Percentiles rank a stretch among this genome's conserved stretches.
phyloP scores from a whole-genome alignment of 1,139 yeast genomes.

The Pichia cactophila region DNA sequence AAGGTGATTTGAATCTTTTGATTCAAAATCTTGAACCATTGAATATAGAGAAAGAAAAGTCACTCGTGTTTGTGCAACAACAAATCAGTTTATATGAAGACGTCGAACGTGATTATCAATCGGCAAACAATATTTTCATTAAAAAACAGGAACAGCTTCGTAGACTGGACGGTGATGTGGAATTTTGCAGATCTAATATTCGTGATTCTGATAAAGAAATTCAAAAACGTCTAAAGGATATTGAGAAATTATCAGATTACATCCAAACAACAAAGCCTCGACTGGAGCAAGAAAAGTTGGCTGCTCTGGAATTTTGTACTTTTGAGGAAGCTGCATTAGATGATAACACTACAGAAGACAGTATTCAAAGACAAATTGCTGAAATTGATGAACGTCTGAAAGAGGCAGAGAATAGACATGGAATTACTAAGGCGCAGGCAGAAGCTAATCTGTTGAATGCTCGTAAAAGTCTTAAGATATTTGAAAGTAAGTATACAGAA shows the following conservation, averaged over 20 bases:
- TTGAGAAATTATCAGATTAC: slow-evolving; percentile 26
- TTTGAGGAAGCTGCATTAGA: slow-evolving; percentile 28
- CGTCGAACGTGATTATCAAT: slow-evolving; percentile 7
- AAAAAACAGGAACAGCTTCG: slow-evolving; percentile 3
- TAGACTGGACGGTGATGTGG: slow-evolving; percentile 6
- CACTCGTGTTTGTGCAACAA: slow-evolving; percentile 1
- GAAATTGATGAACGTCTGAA: slow-evolving; percentile 23
- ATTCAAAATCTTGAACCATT: slow-evolving; percentile 10
- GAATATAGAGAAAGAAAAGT: slow-evolving; percentile 3
- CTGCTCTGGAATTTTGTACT: slow-evolving; percentile 33
- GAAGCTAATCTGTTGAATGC: slow-evolving; percentile 31
- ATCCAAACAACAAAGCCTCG: slow-evolving; percentile 26
- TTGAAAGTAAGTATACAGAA: slow-evolving; percentile 28
- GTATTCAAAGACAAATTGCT: slow-evolving; percentile 30
- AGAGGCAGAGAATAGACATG: slow-evolving; percentile 34
- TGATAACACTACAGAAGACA: slow-evolving; percentile 28
- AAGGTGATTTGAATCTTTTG: slow-evolving; percentile 5
- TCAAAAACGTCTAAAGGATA: slow-evolving; percentile 15
- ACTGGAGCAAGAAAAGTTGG: slow-evolving; percentile 24
- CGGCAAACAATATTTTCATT: slow-evolving; percentile 8
- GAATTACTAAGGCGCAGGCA: slow-evolving; percentile 37
- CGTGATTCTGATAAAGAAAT: slow-evolving; percentile 13
- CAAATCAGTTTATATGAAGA: slow-evolving; percentile 4
- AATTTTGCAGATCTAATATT: slow-evolving; percentile 7
- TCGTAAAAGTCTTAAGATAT: slow-evolving; percentile 30